These are phyloP conservation scores for Chalciporus chontae DNA, from an alignment of 768 basidiomycete species.

Conservation along the genomic window DNA sequence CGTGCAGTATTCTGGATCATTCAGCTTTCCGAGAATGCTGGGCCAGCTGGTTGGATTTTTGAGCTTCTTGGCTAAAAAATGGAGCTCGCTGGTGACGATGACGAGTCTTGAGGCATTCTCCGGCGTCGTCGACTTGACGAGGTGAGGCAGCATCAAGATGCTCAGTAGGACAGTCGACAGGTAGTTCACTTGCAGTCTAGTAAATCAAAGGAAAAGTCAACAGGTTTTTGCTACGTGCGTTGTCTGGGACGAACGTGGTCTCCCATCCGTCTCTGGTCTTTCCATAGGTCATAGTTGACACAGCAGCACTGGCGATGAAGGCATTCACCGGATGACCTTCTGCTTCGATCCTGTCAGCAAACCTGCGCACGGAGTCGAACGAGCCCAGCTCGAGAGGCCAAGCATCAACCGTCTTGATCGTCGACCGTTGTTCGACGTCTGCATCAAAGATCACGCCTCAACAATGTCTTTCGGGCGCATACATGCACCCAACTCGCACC, in stretches of 20 bases:
- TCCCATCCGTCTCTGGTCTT: constrained; percentile 37
- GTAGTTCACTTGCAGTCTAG: constrained; percentile 36
- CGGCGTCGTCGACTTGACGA: constrained; percentile 27
- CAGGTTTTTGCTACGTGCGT: background rate
- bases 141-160: constrained; percentile 34
- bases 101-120: constrained; percentile 25
- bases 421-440: constrained; percentile 20
- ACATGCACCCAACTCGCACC: constrained; percentile 6
- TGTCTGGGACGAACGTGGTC: constrained; percentile 26
- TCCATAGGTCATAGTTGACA: constrained; percentile 13
- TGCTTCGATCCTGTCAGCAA: constrained; percentile 26
- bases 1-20: constrained; percentile 27
- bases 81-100: constrained; percentile 30
- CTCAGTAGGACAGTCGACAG: constrained; percentile 34
- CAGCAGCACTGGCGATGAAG: constrained; percentile 32
- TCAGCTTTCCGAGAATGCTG: constrained; percentile 28
- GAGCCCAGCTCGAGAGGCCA: constrained; percentile 34
- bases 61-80: constrained; percentile 16
- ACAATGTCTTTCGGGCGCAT: background rate
- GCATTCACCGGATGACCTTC: constrained; percentile 27
- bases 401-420: constrained; percentile 14
- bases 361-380: constrained; percentile 32
- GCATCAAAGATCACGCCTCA: background rate
- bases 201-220: background rate
- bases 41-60: constrained; percentile 12